phyloP scores from a whole-genome alignment of 805 yeast species.

The Alloascoidea hylecoeti region DNA sequence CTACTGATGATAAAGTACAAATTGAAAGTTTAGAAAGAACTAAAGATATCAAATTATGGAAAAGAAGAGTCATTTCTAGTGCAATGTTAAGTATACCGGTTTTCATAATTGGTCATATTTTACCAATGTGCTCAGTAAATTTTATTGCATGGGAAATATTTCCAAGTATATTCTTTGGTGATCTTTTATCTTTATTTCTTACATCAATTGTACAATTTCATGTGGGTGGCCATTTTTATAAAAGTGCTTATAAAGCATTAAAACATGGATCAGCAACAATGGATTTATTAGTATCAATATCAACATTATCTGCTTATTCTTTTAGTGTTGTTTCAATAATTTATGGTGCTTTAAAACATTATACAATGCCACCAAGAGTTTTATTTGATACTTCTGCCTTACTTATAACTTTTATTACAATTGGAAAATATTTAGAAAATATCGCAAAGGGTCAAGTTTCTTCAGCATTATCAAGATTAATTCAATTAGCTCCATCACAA shows the following conservation, averaged over 20 bases:
- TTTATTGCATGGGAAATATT: constrained; percentile 22
- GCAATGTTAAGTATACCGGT: constrained; percentile 51
- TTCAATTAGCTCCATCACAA: constrained; percentile 67
- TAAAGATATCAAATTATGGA: constrained; percentile 68
- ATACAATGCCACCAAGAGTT: constrained; percentile 43
- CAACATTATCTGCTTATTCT: constrained; percentile 65
- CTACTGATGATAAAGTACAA: constrained; percentile 53
- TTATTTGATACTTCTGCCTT: constrained; percentile 77
- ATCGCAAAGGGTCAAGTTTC: constrained; percentile 91
- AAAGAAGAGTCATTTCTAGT: constrained; percentile 34
- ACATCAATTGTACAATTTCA: constrained; percentile 48
- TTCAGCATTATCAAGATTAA: constrained; percentile 66
- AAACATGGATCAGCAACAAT: constrained; percentile 66
- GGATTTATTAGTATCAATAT: constrained; percentile 81
- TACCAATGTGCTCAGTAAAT: constrained; percentile 24
- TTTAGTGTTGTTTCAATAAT: constrained; percentile 59
- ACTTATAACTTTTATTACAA: constrained; percentile 69
- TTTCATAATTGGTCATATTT: constrained; percentile 27
- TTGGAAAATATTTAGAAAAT: constrained; percentile 88
- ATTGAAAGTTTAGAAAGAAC: constrained; percentile 50
- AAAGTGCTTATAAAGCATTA: constrained; percentile 49
- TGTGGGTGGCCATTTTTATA: constrained; percentile 57
- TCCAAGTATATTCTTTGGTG: constrained; percentile 53
- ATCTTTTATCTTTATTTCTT: constrained; percentile 42
- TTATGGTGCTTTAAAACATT: constrained; percentile 11